A percentile compares a stretch with the other conserved stretches of the same genome.
phyloP scores from a whole-genome alignment of 73 alveolate genomes.

The Paraurostyla sp. region DNA sequence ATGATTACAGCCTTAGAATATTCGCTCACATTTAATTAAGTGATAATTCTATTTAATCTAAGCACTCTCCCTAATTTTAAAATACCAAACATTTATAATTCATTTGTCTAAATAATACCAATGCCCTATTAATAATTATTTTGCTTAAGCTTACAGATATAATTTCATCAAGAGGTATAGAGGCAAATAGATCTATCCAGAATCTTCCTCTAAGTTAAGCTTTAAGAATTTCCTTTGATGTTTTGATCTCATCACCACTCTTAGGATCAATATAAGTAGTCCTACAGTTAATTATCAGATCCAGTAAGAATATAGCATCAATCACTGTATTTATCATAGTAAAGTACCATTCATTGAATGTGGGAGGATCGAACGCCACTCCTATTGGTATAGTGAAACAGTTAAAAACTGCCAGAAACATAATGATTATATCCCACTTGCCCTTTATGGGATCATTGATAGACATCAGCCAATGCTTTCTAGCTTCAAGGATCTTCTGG shows the following conservation, averaged over 20 bases:
- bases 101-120: not conserved
- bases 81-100: conserved; percentile 67
- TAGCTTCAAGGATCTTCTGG: not conserved
- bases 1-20: conserved; percentile 56
- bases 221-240: conserved; percentile 41
- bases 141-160: not conserved
- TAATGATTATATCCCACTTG: conserved; percentile 45
- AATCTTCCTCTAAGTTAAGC: conserved; percentile 63
- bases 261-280: conserved; percentile 56
- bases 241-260: conserved; percentile 70
- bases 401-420: conserved; percentile 32
- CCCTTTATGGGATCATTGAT: conserved; percentile 32
- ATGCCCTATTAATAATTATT: not conserved
- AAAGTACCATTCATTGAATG: conserved; percentile 26
- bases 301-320: conserved; percentile 60
- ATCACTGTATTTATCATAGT: conserved; percentile 2
- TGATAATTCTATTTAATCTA: conserved; percentile 65
- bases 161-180: conserved; percentile 73
- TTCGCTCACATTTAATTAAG: conserved; percentile 54
- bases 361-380: conserved; percentile 20
- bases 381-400: conserved; percentile 47
- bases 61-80: conserved; percentile 66
- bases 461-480: not conserved
- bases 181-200: conserved; percentile 75
- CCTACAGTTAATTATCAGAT: conserved; percentile 71